Conservation (phyloP, 2,329 filamentous ascomycete species). For the Didymella arachidicola region DNA sequence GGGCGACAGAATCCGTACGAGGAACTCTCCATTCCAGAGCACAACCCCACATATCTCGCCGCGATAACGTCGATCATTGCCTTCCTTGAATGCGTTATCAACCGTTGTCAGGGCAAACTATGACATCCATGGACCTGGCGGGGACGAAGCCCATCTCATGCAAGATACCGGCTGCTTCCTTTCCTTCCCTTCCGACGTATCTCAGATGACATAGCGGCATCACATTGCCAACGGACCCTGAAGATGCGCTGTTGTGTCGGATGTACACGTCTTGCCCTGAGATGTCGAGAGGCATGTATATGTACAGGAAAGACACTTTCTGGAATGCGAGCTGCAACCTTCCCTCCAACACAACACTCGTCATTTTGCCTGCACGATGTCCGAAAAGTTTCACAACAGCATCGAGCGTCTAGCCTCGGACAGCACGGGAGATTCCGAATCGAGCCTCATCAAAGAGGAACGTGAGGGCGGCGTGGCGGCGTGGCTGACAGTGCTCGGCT, state of each 20-base stretch:
- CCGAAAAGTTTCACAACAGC: constrained; percentile 25
- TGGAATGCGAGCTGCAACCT: constrained; percentile 17
- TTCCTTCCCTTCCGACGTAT: constrained; percentile 18
- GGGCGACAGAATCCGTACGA: constrained; percentile 1
- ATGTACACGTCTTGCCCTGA: constrained; percentile 7
- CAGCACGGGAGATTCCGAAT: constrained; percentile 34
- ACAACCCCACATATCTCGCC: constrained; percentile 17
- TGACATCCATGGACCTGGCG: constrained; percentile 2
- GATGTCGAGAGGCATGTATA: constrained; percentile 19
- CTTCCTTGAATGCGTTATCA: constrained; percentile 3
- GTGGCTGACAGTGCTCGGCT: constrained; percentile 50
- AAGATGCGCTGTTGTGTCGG: constrained; percentile 8
- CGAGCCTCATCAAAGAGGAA: constrained; percentile 28
- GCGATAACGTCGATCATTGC: constrained; percentile 9
- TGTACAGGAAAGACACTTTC: constrained; percentile 18
- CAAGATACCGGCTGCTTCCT: constrained; percentile 19
- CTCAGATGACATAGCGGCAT: constrained; percentile 23
- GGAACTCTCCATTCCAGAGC: constrained; percentile 16
- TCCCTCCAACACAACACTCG: constrained; percentile 11
- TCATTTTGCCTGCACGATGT: constrained; percentile 23
- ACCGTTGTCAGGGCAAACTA: constrained; percentile 14
- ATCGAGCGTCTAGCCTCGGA: constrained; percentile 20
- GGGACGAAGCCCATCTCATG: constrained; percentile 6
- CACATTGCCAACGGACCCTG: constrained; percentile 21
- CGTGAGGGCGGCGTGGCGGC: constrained; percentile 30